phyloP scores from a whole-genome alignment of 2,329 filamentous ascomycete species.

The Paecilomyces formosus region DNA sequence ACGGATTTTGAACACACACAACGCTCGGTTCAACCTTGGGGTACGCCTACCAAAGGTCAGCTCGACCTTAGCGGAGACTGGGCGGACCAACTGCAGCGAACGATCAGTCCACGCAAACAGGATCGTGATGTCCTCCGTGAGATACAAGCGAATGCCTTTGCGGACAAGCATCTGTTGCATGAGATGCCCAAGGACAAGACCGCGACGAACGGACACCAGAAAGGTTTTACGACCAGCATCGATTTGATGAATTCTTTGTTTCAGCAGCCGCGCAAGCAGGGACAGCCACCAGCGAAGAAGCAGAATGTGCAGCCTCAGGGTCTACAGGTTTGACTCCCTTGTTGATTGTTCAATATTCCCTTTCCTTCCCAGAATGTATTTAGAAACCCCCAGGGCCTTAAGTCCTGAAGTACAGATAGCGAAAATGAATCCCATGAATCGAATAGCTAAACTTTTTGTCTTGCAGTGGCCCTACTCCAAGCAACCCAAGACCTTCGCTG shows the following conservation, averaged over 20 bases:
- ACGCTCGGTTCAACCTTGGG: slow-evolving; percentile 21
- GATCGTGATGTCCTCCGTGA: slow-evolving; percentile 67
- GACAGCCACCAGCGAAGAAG: slow-evolving; percentile 49
- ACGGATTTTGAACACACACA: slow-evolving; percentile 43
- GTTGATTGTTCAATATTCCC: slow-evolving; percentile 19
- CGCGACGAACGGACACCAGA: slow-evolving; percentile 28
- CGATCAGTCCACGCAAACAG: slow-evolving; percentile 88
- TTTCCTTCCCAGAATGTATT: slow-evolving; percentile 30
- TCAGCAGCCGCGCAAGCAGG: slow-evolving; percentile 53
- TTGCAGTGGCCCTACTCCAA: slow-evolving; percentile 80
- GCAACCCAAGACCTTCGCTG: slow-evolving; percentile 60
- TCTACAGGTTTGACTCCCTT: slow-evolving; percentile 79
- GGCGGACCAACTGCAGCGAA: slow-evolving; percentile 88
- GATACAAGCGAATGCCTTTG: slow-evolving; percentile 54
- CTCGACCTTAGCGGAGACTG: slow-evolving; percentile 68
- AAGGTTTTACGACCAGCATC: slow-evolving; percentile 78
- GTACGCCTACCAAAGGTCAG: slow-evolving; percentile 48
- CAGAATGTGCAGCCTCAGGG: slow-evolving; percentile 54
- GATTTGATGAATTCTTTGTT: slow-evolving; percentile 95
- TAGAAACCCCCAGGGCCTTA: slow-evolving; percentile 8
- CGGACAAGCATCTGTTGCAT: slow-evolving; percentile 35
- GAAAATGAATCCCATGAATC: slow-evolving; percentile 27
- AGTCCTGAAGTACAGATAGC: slow-evolving; percentile 16
- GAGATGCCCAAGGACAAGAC: slow-evolving; percentile 22
- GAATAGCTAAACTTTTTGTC: slow-evolving; percentile 30